A percentile compares a stretch with the other conserved stretches of the same genome.
phyloP scores from a whole-genome alignment of 1,139 yeast genomes.

The Pichia sp. region DNA sequence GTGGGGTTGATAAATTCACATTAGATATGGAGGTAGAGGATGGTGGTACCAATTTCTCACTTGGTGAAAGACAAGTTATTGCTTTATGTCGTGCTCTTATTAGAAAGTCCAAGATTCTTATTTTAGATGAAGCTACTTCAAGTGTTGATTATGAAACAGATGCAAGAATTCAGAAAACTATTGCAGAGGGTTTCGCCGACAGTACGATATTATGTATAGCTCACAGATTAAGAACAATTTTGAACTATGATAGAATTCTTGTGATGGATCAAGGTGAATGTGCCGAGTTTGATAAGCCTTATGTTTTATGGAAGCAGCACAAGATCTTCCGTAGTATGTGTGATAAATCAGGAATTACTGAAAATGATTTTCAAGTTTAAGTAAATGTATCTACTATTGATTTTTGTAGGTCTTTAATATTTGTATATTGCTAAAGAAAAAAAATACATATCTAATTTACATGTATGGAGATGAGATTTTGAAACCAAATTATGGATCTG shows the following conservation, averaged over 20 bases:
- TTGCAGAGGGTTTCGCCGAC: slow-evolving; percentile 36
- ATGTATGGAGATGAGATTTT: too few species aligned
- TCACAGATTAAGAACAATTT: slow-evolving; percentile 39
- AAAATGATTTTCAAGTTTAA: slow-evolving; percentile 6
- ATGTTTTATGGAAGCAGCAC: slow-evolving; percentile 31
- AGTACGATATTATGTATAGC: slow-evolving; percentile 52
- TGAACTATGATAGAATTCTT: slow-evolving; percentile 41
- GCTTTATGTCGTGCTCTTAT: slow-evolving; percentile 50
- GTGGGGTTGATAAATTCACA: slow-evolving; percentile 40
- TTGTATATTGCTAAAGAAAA: too few species aligned
- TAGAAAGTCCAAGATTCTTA: slow-evolving; percentile 41
- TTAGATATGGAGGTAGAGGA: slow-evolving; percentile 46
- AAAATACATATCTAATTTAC: too few species aligned
- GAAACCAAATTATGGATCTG: too few species aligned
- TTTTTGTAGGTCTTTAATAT: too few species aligned
- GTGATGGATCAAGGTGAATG: slow-evolving; percentile 44
- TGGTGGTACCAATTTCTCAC: slow-evolving; percentile 47
- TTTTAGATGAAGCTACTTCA: slow-evolving; percentile 52
- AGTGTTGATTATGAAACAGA: slow-evolving; percentile 53
- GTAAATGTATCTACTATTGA: too few species aligned
- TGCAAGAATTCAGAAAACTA: slow-evolving; percentile 42
- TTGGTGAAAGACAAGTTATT: slow-evolving; percentile 49
- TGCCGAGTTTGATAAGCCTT: slow-evolving; percentile 43
- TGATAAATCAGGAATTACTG: slow-evolving; percentile 28
- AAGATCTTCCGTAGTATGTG: slow-evolving; percentile 34